Evolutionary conservation across 805 yeast species (phyloP).

Genomic region (Lachancea meyersii): DNA sequence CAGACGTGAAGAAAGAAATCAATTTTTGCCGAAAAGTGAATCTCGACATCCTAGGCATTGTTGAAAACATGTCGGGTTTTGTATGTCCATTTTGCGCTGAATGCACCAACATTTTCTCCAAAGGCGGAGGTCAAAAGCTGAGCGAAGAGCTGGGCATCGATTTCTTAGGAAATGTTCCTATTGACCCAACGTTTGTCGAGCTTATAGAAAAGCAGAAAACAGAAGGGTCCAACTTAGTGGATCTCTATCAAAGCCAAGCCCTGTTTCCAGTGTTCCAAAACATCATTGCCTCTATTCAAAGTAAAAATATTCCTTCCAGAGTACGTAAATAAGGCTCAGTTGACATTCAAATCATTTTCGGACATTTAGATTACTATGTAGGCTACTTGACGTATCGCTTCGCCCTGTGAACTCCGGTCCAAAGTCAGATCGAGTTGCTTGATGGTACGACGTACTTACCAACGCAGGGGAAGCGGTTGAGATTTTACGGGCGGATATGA

Average conservation of each 20-base stretch:
- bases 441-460: slow-evolving; percentile 7
- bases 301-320: slow-evolving; percentile 25
- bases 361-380: slow-evolving; percentile 4
- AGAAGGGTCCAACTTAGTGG: slow-evolving; percentile 29
- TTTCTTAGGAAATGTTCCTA: slow-evolving; percentile 83
- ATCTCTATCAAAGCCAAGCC: slow-evolving; percentile 33
- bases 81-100: slow-evolving; percentile 92
- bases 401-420: neutral
- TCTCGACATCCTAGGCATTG: slow-evolving; percentile 71
- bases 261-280: slow-evolving; percentile 38
- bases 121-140: slow-evolving; percentile 81
- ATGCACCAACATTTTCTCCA: slow-evolving; percentile 83
- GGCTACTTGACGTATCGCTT: neutral
- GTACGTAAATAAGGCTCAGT: neutral
- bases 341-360: neutral
- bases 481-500: neutral
- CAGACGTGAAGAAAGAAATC: slow-evolving; percentile 91
- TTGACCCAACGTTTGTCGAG: slow-evolving; percentile 87
- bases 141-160: slow-evolving; percentile 57
- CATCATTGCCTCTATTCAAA: slow-evolving; percentile 38
- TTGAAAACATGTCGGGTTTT: slow-evolving; percentile 96
- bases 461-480: slow-evolving; percentile 3
- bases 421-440: neutral
- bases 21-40: slow-evolving; percentile 86
- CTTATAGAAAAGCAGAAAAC: slow-evolving; percentile 59